Percentiles rank a stretch among this genome's conserved stretches.
These are phyloP conservation scores for Nigrograna mackinnonii DNA, from an alignment of 2,329 filamentous ascomycete genomes.

Conservation along the genomic window DNA sequence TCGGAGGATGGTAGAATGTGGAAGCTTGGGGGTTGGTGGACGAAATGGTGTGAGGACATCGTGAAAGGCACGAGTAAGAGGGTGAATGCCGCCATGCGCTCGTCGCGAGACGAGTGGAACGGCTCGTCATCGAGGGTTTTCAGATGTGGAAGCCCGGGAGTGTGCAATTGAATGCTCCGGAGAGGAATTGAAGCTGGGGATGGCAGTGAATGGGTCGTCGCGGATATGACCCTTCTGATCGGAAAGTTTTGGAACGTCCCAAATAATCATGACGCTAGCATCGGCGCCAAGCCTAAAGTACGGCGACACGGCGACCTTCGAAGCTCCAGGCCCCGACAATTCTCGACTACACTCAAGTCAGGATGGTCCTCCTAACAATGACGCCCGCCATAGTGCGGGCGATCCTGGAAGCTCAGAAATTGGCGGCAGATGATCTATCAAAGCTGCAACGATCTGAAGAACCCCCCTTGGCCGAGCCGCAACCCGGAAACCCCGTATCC, in stretches of 20 bases:
- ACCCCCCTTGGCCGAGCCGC: conserved; percentile 54
- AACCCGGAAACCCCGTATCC: conserved; percentile 69
- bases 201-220: neutral
- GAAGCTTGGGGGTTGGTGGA: conserved; percentile 17
- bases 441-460: conserved; percentile 42
- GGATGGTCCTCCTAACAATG: conserved; percentile 80
- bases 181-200: neutral
- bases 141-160: neutral
- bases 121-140: conserved; percentile 31
- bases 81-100: conserved; percentile 21
- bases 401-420: conserved; percentile 45
- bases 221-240: too few relatives aligned
- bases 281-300: conserved; percentile 4
- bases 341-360: neutral
- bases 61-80: conserved; percentile 20
- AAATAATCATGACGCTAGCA: conserved; percentile 31
- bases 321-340: neutral
- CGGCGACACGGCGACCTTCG: conserved; percentile 1
- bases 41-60: conserved; percentile 23
- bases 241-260: conserved; percentile 9
- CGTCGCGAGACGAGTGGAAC: conserved; percentile 39
- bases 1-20: conserved; percentile 40
- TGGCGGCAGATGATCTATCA: conserved; percentile 19
- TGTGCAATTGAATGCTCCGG: conserved; percentile 26
- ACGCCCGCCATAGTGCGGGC: conserved; percentile 69